Evolutionary conservation across 2,329 filamentous ascomycete genomes (phyloP), one percentile per base, ranked within the genome.

Genomic region (Hypomyces rosellus): DNA sequence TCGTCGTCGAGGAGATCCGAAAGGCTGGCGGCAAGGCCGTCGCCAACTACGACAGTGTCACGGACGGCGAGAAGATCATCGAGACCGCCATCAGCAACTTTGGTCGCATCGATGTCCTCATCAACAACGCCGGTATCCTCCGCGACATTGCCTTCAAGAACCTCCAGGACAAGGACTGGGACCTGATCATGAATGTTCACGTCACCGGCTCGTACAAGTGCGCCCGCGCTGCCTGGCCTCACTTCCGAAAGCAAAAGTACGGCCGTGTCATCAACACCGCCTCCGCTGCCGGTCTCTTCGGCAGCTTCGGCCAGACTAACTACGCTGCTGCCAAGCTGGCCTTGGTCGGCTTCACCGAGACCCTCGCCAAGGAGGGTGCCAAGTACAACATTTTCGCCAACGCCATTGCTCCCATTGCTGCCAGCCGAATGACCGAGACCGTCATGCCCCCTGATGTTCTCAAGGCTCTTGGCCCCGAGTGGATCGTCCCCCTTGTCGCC

Each of bases 201-300:
- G 84, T 96, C 62, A 87, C 84, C 66, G 93, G 93, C 61, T 86
- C 90, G 64, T 99, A 95, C 80, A 97, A 96, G 82, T 95, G 89
- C 69, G 81, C 93, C 54, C 85, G 84, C 69, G 93, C 93, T 56
- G 93, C 93, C 47, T 99, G 93, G 92, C 90, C 92, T 53, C 79
- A 97, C 72, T 97, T 99, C 81, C 82, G 92, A 65, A 97, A 97
- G 76, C 93, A 99, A 74, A 97, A 96, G 82, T 99, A 89, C 69
- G 93, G 93, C 56, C 84, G 93, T 62, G 78, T 99, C 59, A 96
- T 99, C 74, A 97, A 95, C 78, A 97, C 93, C 20, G 84, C 92
- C 36, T 97, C 92, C n/a, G 90, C 90, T 51, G 91, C 93, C 55
- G 93, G 93, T 63, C 78, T 99, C 48, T 97, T 95, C 68, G 93